Evolutionary conservation across 768 basidiomycete species (phyloP), one percentile per base, ranked within the genome.

Genomic region (Cystobasidium tubakii): DNA sequence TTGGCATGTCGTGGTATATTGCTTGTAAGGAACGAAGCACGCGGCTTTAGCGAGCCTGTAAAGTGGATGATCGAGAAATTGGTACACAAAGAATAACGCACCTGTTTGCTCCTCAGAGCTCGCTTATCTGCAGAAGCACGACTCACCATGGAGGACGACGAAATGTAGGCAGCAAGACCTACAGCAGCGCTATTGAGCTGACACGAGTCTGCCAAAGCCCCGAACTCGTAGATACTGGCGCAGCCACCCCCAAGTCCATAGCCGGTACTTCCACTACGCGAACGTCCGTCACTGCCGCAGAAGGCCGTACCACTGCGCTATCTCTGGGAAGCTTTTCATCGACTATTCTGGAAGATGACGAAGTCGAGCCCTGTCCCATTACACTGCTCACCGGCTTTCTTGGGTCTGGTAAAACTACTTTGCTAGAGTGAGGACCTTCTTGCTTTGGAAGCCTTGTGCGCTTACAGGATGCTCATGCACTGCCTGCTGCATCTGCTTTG

Each of bases 381-480:
- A 97, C 95, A 2, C 90, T 98, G 72, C 90, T 98, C 71, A 93
- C 90, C 67, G 95, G 95, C 19, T 97, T 95, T 78, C 86, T 98
- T 1, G 95, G 95, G 25, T 79, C 82, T 19, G 95, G 95, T 60
- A 98, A 98, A 82, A 92, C 91, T 1, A 97, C 95, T 0, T 83
- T 97, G 39, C 85, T 98, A 70, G 88, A 89, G 89, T 89, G 77
- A 69, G 86, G 80, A 36, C 7, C n/a, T 33, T 27, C n/a, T n/a
- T n/a, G n/a, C n/a, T n/a, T n/a, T n/a, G n/a, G n/a, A n/a, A n/a
- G n/a, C n/a, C n/a, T n/a, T n/a, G n/a, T n/a, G n/a, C n/a, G n/a
- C n/a, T n/a, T n/a, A n/a, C n/a, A n/a, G n/a, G n/a, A n/a, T n/a
- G n/a, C n/a, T n/a, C n/a, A n/a, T n/a, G n/a, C 17, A 42, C 42